phyloP scores from a whole-genome alignment of 495 filamentous ascomycete species.

The Penicillium subrubescens region DNA sequence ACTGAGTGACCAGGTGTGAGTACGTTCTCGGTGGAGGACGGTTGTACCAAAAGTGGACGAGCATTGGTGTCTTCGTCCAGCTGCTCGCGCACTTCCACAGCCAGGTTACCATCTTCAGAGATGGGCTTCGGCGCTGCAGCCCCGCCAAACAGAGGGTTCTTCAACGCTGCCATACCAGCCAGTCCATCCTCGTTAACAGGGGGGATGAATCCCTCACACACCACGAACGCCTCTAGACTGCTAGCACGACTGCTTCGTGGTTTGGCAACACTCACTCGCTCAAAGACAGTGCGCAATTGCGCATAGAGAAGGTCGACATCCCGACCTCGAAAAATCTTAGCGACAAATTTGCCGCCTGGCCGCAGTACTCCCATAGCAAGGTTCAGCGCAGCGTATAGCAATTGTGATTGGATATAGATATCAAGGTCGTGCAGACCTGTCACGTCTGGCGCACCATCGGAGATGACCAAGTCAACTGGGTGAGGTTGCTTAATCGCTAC shows the following conservation, averaged over 20 bases:
- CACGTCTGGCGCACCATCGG: conserved; percentile 94
- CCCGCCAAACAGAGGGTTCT: conserved; percentile 49
- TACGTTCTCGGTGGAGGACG: neutral
- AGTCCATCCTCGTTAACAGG: conserved; percentile 37
- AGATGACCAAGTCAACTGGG: conserved; percentile 88
- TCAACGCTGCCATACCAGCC: conserved; percentile 44
- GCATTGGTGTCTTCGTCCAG: conserved; percentile 42
- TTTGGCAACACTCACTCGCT: conserved; percentile 86
- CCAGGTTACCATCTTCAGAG: conserved; percentile 61
- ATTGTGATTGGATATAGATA: conserved; percentile 95
- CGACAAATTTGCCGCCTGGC: conserved; percentile 93
- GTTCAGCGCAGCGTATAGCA: conserved; percentile 91
- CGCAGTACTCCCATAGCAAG: conserved; percentile 87
- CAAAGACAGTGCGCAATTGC: conserved; percentile 88
- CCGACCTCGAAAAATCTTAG: conserved; percentile 93
- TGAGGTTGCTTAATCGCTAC: conserved; percentile 55
- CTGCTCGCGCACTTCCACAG: conserved; percentile 59
- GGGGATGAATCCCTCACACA: conserved; percentile 83
- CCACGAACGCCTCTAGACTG: conserved; percentile 93
- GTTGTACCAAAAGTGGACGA: conserved; percentile 19
- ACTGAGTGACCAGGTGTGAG: conserved; percentile 18
- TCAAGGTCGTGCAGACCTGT: conserved; percentile 96
- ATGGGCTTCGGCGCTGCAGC: conserved; percentile 33
- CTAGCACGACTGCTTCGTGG: conserved; percentile 90
- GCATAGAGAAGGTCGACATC: conserved; percentile 92